Evolutionary conservation across 2,329 filamentous ascomycete genomes (phyloP).

Genomic region (Chrysoporthe deuterocubensis): DNA sequence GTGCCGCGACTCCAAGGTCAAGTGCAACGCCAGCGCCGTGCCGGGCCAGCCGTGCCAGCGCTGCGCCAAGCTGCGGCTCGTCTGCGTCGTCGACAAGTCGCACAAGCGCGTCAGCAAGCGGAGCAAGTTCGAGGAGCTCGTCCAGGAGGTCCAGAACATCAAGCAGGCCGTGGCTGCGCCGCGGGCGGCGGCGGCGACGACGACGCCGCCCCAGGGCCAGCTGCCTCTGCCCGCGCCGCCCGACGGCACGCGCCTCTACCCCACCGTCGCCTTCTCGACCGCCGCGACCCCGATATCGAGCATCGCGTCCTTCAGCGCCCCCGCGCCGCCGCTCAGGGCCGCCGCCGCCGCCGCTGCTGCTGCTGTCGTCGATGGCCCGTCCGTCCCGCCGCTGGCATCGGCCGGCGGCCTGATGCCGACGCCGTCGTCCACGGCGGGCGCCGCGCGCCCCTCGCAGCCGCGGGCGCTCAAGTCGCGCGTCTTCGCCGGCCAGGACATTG

Average conservation of each 20-base stretch:
- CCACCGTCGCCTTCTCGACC: conserved; percentile 16
- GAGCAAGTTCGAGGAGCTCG: conserved; percentile 60
- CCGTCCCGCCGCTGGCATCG: conserved; percentile 31
- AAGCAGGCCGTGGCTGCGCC: conserved; percentile 51
- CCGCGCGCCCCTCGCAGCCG: conserved; percentile 40
- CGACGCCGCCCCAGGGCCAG: conserved; percentile 8
- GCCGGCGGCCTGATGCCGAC: conserved; percentile 35
- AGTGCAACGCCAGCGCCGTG: conserved; percentile 46
- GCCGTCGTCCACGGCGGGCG: conserved; percentile 31
- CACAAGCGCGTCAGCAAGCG: conserved; percentile 51
- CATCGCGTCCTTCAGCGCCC: conserved; percentile 31
- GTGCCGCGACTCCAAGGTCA: conserved; percentile 41
- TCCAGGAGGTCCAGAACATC: conserved; percentile 58
- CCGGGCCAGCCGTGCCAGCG: conserved; percentile 49
- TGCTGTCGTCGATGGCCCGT: conserved; percentile 13
- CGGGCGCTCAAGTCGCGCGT: conserved; percentile 52
- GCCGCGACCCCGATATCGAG: conserved; percentile 23
- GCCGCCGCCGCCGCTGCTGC: conserved; percentile 18
- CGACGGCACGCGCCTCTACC: conserved; percentile 20
- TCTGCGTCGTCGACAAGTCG: conserved; percentile 51
- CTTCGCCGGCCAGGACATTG: conserved; percentile 57
- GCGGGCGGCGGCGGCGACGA: background rate
- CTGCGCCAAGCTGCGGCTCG: conserved; percentile 48
- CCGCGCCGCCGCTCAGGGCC: conserved; percentile 25
- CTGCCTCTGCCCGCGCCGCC: conserved; percentile 25